Base-by-base conservation (phyloP, 2,329 filamentous ascomycete genomes). In the Aureobasidium sp. region DNA sequence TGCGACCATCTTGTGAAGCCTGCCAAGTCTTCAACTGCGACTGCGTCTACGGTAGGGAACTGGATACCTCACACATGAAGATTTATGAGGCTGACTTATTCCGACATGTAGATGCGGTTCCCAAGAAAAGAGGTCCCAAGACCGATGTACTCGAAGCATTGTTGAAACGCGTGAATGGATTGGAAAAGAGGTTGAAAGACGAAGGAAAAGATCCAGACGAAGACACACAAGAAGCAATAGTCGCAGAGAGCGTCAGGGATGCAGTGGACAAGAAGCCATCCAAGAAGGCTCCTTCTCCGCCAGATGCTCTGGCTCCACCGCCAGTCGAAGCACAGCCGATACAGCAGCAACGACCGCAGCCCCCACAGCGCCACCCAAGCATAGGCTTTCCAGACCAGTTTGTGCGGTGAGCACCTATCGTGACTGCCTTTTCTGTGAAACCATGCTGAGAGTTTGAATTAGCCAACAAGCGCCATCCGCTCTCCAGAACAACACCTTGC, bases 71-170 rank as follows among this genome's bases (percentile, higher is more conserved):
- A 47, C 50, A 63, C 13, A 61, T 47, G 50, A 42, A 30, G 0
- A 30, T 13, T 13, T 67, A 3, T 9, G 14, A 25, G 21, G 32
- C 49, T 61, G 59, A 61, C 44, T 39, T 11, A 6, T 21, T 29
- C 7, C 30, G n/a, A 7, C 5, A 14, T 29, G 16, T 53, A 92
- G 90, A 96, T 78, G 91, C 91, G 30, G 85, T 94, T 21, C 91
- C 91, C 0, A 95, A 95, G 76, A 95, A 95, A 73, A 82, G 91
- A 72, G 91, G 91, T 0, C 91, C 91, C 3, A 96, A 96, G 75
- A 95, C 90, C 32, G 91, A 96, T 71, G 89, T 95, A 5, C 78
- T 95, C 36, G 91, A 95, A 72, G 90, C 91, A 1, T 77, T 95
- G 9, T 71, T 95, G 63, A 95, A 93, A 74, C 83, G 91, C 59